These are phyloP conservation scores for Cornus florida DNA, from an alignment of 148 eudicot species.

Conservation along the genomic window DNA sequence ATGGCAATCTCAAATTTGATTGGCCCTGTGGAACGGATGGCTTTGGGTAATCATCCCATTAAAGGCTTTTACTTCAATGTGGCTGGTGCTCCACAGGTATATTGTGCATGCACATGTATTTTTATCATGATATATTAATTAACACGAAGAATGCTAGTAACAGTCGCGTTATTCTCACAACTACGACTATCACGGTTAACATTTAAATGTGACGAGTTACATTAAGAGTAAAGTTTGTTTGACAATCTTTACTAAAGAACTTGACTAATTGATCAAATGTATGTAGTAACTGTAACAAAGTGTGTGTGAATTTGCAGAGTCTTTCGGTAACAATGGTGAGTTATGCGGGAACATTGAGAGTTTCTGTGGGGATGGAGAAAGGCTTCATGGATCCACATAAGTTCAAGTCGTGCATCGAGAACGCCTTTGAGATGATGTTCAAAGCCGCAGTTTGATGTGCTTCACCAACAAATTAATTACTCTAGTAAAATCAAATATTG, in stretches of 20 bases:
- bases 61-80: constrained; percentile 59
- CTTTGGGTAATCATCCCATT: constrained; percentile 47
- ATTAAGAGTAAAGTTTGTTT: too few species aligned
- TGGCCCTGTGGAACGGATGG: constrained; percentile 58
- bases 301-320: constrained; percentile 19
- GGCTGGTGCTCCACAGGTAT: constrained; percentile 65
- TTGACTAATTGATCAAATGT: too few species aligned
- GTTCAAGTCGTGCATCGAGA: constrained; percentile 49
- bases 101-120: too few species aligned
- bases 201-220: too few species aligned
- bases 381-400: constrained; percentile 43
- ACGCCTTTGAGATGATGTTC: constrained; percentile 48
- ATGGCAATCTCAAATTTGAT: constrained; percentile 59
- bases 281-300: too few species aligned
- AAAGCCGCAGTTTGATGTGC: constrained; percentile 33
- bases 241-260: too few species aligned
- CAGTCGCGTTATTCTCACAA: too few species aligned
- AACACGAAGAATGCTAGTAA: too few species aligned
- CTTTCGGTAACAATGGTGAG: constrained; percentile 37
- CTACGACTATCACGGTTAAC: too few species aligned
- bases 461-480: too few species aligned
- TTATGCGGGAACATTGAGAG: constrained; percentile 44
- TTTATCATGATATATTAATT: too few species aligned
- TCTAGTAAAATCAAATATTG: too few species aligned
- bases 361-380: constrained; percentile 49